phyloP scores from a whole-genome alignment of 2,329 filamentous ascomycete species.

The Aspergillus glaucus region DNA sequence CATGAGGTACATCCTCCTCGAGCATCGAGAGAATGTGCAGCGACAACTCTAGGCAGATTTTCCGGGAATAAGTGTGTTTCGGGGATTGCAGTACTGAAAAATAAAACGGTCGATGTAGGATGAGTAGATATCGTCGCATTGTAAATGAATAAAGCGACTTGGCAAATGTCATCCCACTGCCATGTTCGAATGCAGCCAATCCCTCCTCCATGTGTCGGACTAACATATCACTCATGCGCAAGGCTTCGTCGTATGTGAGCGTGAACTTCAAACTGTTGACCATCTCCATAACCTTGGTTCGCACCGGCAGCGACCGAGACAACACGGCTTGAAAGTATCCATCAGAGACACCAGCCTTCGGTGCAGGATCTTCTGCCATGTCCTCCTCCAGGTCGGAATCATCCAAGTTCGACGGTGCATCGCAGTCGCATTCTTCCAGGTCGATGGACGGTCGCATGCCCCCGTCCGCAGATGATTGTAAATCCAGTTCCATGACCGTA shows the following conservation, averaged over 20 bases:
- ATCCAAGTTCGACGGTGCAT: constrained; percentile 32
- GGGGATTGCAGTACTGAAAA: constrained; percentile 27
- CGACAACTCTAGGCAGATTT: constrained; percentile 30
- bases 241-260: constrained; percentile 27
- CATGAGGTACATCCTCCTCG: constrained; percentile 10
- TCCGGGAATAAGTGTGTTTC: constrained; percentile 33
- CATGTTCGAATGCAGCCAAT: constrained; percentile 18
- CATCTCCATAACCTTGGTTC: constrained; percentile 23
- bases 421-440: constrained; percentile 31
- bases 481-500: constrained; percentile 38
- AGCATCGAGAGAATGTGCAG: constrained; percentile 30
- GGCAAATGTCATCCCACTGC: constrained; percentile 20
- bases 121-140: constrained; percentile 50
- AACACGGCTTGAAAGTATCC: constrained; percentile 26
- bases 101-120: constrained; percentile 44
- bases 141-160: constrained; percentile 44
- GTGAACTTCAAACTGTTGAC: constrained; percentile 26
- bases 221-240: constrained; percentile 25
- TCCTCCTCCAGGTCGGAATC: constrained; percentile 27
- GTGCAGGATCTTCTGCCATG: constrained; percentile 15
- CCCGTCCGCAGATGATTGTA: constrained; percentile 31
- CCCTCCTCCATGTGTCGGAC: constrained; percentile 16
- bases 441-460: constrained; percentile 30
- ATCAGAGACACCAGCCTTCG: constrained; percentile 13
- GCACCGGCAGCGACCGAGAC: constrained; percentile 21